A percentile compares a stretch with the other conserved stretches of the same genome.
phyloP scores from a whole-genome alignment of 768 basidiomycete species.

The Psilocybe subaeruginosa region DNA sequence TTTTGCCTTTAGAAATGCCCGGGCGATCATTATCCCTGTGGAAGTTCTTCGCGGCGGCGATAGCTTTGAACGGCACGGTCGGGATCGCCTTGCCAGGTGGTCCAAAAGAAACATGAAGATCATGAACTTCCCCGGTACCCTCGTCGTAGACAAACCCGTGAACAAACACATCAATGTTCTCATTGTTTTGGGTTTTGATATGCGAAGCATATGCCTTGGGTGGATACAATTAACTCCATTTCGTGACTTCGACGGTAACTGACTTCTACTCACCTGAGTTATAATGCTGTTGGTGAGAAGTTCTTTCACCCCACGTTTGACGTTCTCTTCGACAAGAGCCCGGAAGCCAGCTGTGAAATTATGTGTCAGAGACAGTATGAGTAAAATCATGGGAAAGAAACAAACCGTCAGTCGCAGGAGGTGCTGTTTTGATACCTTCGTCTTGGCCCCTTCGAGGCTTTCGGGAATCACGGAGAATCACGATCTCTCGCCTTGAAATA shows the following conservation, averaged over 20 bases:
- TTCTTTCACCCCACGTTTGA: slow-evolving; percentile 42
- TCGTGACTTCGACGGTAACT: neutral
- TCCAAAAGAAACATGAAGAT: slow-evolving; percentile 47
- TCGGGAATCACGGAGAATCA: slow-evolving; percentile 33
- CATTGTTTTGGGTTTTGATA: slow-evolving; percentile 25
- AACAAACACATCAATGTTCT: slow-evolving; percentile 40
- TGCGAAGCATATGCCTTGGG: slow-evolving; percentile 18
- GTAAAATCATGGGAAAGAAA: neutral
- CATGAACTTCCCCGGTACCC: slow-evolving; percentile 48
- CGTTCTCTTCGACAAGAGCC: slow-evolving; percentile 54
- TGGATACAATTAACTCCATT: slow-evolving; percentile 2
- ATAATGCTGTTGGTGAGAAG: slow-evolving; percentile 41
- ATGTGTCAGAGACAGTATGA: neutral
- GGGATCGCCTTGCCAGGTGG: slow-evolving; percentile 38
- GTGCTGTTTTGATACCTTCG: slow-evolving; percentile 23
- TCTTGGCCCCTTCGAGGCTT: slow-evolving; percentile 31
- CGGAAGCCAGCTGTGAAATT: slow-evolving; percentile 34
- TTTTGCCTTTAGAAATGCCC: slow-evolving; percentile 28
- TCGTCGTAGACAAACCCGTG: slow-evolving; percentile 65
- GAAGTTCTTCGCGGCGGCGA: slow-evolving; percentile 31
- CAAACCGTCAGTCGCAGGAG: slow-evolving; percentile 27
- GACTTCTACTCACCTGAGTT: slow-evolving; percentile 25
- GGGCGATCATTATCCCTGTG: slow-evolving; percentile 22
- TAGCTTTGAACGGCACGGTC: slow-evolving; percentile 34
- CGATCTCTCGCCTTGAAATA: slow-evolving; percentile 32